Percentiles rank a stretch among this genome's conserved stretches.
phyloP scores from a whole-genome alignment of 169 alveolate genomes.

The Cystoisospora suis region DNA sequence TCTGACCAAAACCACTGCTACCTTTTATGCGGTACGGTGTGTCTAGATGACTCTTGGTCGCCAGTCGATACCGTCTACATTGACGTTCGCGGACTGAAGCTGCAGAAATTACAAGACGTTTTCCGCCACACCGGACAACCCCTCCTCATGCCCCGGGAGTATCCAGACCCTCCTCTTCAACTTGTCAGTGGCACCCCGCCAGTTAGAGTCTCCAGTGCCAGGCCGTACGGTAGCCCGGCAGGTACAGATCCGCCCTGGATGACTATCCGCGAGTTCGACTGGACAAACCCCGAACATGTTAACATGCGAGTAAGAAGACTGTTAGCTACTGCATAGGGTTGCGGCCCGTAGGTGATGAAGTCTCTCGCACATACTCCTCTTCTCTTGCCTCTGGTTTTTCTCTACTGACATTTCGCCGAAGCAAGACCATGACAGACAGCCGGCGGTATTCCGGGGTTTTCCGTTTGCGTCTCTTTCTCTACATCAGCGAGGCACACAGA shows the following conservation, averaged over 20 bases:
- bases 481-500: too few species aligned
- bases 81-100: not conserved
- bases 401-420: too few species aligned
- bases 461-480: too few species aligned
- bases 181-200: not conserved
- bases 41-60: constrained; percentile 36
- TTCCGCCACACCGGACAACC: constrained; percentile 1
- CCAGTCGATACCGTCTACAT: constrained; percentile 15
- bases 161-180: not conserved
- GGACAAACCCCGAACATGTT: constrained; percentile 45
- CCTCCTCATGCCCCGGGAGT: not conserved
- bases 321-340: too few species aligned
- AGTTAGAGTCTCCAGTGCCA: too few species aligned
- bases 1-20: too few species aligned
- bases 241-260: constrained; percentile 18
- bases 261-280: constrained; percentile 22
- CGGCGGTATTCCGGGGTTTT: too few species aligned
- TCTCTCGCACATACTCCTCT: too few species aligned
- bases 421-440: too few species aligned
- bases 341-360: too few species aligned
- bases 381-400: too few species aligned
- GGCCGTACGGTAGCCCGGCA: constrained; percentile 3
- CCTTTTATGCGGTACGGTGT: too few species aligned
- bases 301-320: constrained; percentile 6
- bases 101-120: not conserved